phyloP scores from a whole-genome alignment of 2,329 filamentous ascomycete species.

The Cladophialophora chaetospira region DNA sequence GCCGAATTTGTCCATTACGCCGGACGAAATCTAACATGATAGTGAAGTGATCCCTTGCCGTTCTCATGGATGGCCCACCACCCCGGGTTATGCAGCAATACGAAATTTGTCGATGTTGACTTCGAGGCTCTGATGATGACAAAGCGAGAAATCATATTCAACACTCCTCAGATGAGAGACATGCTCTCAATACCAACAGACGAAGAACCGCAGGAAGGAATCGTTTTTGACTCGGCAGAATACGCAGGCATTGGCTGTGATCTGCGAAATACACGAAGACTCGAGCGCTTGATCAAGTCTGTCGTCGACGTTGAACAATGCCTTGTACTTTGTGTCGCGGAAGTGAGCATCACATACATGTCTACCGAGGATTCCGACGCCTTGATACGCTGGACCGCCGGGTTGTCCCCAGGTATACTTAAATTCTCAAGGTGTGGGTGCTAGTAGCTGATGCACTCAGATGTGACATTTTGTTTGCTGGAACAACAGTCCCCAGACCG shows the following conservation, averaged over 20 bases:
- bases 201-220: constrained; percentile 6
- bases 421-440: neutral
- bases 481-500: constrained; percentile 86
- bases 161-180: constrained; percentile 31
- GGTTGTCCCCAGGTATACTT: constrained; percentile 64
- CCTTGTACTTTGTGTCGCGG: constrained; percentile 76
- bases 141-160: constrained; percentile 32
- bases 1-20: neutral
- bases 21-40: constrained; percentile 5
- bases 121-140: constrained; percentile 33
- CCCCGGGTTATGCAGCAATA: constrained; percentile 44
- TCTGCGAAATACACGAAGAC: constrained; percentile 63
- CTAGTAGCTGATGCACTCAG: constrained; percentile 24
- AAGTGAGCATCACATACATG: constrained; percentile 93
- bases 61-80: constrained; percentile 78
- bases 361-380: constrained; percentile 70
- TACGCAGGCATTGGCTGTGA: constrained; percentile 34
- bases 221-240: constrained; percentile 30
- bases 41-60: constrained; percentile 74
- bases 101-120: constrained; percentile 33
- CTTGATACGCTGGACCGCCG: constrained; percentile 76
- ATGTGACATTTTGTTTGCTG: constrained; percentile 79
- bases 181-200: constrained; percentile 23
- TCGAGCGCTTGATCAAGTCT: constrained; percentile 62
- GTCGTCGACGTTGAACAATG: constrained; percentile 61